A percentile compares a stretch with the other conserved stretches of the same genome.
Evolutionary conservation across 345 rosid genomes (phyloP).

Genomic region (Linum trigynum): DNA sequence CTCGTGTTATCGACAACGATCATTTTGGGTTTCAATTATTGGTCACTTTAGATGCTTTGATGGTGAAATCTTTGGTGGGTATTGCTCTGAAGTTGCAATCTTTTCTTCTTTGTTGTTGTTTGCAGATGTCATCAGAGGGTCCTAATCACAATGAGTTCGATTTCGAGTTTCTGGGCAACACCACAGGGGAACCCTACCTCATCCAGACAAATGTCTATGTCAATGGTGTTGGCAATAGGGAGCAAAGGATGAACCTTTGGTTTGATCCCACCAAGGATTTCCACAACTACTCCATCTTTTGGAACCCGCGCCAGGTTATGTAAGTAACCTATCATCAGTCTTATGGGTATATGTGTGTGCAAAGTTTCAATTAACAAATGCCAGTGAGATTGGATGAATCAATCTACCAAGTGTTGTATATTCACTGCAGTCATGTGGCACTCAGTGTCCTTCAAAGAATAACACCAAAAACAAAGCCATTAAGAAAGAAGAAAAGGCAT

Average conservation of each 20-base stretch:
- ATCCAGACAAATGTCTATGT: slow-evolving; percentile 72
- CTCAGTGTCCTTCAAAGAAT: neutral
- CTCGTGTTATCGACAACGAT: neutral
- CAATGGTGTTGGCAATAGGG: slow-evolving; percentile 59
- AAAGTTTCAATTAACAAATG: neutral
- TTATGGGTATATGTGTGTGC: neutral
- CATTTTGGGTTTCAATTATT: neutral
- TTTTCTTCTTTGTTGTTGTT: too few relatives aligned
- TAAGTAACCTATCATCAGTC: slow-evolving; percentile 22
- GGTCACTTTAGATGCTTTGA: neutral
- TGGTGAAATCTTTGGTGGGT: neutral
- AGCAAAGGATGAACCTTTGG: slow-evolving; percentile 79
- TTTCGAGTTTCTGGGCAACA: slow-evolving; percentile 70
- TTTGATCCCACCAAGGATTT: slow-evolving; percentile 72
- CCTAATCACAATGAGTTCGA: slow-evolving; percentile 77
- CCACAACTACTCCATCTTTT: slow-evolving; percentile 65
- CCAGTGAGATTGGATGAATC: neutral
- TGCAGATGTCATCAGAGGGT: slow-evolving; percentile 60
- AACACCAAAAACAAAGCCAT: neutral
- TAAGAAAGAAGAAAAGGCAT: neutral
- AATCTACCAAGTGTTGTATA: too few relatives aligned
- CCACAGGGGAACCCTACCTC: slow-evolving; percentile 60
- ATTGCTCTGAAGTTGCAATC: neutral
- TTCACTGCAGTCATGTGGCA: neutral
- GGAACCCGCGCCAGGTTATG: slow-evolving; percentile 89